Base-by-base conservation (phyloP, 305 asterid genomes). In the Fraxinus latifolia region DNA sequence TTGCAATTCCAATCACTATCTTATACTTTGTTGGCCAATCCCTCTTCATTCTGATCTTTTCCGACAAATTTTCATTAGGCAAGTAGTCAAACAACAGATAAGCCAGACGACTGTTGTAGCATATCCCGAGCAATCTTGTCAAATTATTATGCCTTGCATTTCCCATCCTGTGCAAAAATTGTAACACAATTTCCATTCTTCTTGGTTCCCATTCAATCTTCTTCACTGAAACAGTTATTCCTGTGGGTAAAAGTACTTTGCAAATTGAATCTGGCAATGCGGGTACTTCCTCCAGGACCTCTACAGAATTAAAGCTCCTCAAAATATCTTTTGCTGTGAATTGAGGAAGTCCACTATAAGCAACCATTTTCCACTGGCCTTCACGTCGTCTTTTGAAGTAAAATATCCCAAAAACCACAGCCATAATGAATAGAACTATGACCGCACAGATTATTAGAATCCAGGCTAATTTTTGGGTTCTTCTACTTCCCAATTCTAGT, bases 401-500 rank as follows among this genome's bases (percentile, higher is more conserved):
- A 39, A 92, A 78, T 53, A 91, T 73, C 80, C 90, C 94, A 0
- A 93, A 91, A 78, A 90, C 79, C 29, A 91, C 82, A 83, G 88
- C 85, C 37, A 83, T 68, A 75, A 92, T 85, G 83, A 91, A 84
- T 67, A 95, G 78, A 44, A 90, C 92, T 53, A 87, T 36, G 44
- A 85, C 92, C 0, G 93, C 97, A 83, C 94, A 91, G 32, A 90
- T 83, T 31, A 96, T 93, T 42, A 94, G 97, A 86, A 90, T 83
- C 99, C 99, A 94, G 3, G 97, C 97, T 34, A 91, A 79, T 79
- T 91, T 93, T 85, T 92, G 98, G 2, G 97, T 90, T 81, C 85
- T 89, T 75, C 93, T 86, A 82, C 92, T 92, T 73, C 94, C 96
- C n/a, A 91, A 44, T 82, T 89, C 92, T 15, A 92, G 84, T 65